A percentile compares a stretch with the other conserved stretches of the same genome.
Evolutionary conservation across 73 alveolate species (phyloP).

Genomic region (Paramecium pentaurelia): DNA sequence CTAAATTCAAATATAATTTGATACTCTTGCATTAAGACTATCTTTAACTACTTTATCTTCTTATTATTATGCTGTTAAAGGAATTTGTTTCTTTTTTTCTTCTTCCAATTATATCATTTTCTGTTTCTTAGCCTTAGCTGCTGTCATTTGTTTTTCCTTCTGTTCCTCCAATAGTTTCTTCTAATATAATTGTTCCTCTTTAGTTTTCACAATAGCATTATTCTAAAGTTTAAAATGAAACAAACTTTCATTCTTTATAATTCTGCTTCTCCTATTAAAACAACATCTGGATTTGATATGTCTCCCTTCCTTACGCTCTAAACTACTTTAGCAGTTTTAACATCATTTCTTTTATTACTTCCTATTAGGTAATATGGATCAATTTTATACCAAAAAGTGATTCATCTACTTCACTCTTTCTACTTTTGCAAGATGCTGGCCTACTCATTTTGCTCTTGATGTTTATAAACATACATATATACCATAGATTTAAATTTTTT

Average conservation of each 20-base stretch:
- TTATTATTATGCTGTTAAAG: conserved; percentile 18
- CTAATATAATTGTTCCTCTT: conserved; percentile 49
- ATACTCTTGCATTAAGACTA: conserved; percentile 11
- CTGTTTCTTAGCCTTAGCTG: conserved; percentile 59
- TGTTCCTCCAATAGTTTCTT: conserved; percentile 58
- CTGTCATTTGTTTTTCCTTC: conserved; percentile 60
- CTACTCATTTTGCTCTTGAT: neutral
- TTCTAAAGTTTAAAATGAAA: conserved; percentile 1
- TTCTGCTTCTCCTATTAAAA: conserved; percentile 56
- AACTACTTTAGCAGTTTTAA: neutral
- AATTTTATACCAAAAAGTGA: neutral
- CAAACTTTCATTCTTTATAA: conserved; percentile 55
- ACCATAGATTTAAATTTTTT: neutral
- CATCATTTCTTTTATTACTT: conserved; percentile 34
- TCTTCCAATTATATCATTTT: conserved; percentile 61
- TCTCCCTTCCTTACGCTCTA: conserved; percentile 56
- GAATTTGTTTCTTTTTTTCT: conserved; percentile 58
- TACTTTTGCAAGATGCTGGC: neutral
- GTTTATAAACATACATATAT: neutral
- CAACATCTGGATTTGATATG: conserved; percentile 56
- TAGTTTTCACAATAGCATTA: conserved; percentile 51
- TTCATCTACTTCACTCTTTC: conserved; percentile 16
- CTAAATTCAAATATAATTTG: neutral
- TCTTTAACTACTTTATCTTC: conserved; percentile 61
- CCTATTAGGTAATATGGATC: neutral